These are phyloP conservation scores for Mentha longifolia DNA, from an alignment of 257 asterid genomes.

Conservation along the genomic window DNA sequence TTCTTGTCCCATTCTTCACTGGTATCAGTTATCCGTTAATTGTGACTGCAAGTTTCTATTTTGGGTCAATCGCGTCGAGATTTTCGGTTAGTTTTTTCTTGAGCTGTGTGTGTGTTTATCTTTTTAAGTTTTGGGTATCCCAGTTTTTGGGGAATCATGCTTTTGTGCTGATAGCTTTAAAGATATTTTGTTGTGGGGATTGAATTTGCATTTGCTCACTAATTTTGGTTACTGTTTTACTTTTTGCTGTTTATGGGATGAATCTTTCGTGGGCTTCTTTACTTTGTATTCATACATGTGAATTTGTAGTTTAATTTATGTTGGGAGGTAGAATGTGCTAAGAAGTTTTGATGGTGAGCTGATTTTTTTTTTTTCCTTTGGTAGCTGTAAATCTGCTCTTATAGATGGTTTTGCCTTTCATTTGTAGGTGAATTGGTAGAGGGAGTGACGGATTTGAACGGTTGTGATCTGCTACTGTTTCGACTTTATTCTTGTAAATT, in stretches of 20 bases:
- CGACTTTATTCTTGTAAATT: slow-evolving; percentile 34
- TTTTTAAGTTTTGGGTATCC: not conserved
- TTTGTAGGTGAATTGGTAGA: slow-evolving; percentile 28
- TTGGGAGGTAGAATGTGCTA: slow-evolving; percentile 26
- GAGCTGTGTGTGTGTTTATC: not conserved
- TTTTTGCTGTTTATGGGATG: slow-evolving; percentile 23
- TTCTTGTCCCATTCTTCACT: slow-evolving; percentile 18
- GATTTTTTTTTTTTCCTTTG: not conserved
- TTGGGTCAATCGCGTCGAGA: slow-evolving; percentile 35
- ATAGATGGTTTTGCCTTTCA: slow-evolving; percentile 1
- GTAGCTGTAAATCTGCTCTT: slow-evolving; percentile 23
- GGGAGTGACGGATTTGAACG: slow-evolving; percentile 6
- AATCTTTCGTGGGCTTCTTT: slow-evolving; percentile 32
- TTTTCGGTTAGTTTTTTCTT: slow-evolving; percentile 29
- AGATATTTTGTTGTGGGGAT: slow-evolving; percentile 26
- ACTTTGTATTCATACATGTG: not conserved
- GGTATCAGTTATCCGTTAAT: slow-evolving; percentile 30
- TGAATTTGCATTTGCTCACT: slow-evolving; percentile 12
- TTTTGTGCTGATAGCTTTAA: slow-evolving; percentile 24
- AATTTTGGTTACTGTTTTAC: slow-evolving; percentile 2
- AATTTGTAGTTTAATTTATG: not conserved
- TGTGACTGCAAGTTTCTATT: slow-evolving; percentile 26
- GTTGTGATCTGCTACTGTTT: slow-evolving; percentile 29
- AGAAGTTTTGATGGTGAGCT: slow-evolving; percentile 16
- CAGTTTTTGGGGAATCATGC: slow-evolving; percentile 31